phyloP scores from a whole-genome alignment of 2,329 filamentous ascomycete species.

The Aspergillus sp. region DNA sequence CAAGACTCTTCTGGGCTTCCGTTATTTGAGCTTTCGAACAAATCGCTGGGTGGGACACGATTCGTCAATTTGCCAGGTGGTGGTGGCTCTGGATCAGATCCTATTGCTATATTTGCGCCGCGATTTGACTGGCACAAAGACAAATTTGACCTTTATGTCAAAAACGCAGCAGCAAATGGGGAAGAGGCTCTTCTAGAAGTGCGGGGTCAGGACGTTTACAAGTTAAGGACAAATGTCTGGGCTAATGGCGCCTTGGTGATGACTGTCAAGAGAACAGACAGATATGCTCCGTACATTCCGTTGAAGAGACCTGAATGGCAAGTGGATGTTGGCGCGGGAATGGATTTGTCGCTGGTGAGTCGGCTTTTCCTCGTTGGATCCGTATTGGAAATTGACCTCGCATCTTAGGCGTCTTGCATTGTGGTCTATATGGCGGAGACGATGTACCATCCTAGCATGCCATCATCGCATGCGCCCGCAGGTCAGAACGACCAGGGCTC shows the following conservation, averaged over 20 bases:
- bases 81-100: neutral
- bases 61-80: slow-evolving; percentile 11
- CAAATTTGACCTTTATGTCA: slow-evolving; percentile 10
- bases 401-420: too few relatives aligned
- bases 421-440: too few relatives aligned
- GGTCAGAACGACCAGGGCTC: too few relatives aligned
- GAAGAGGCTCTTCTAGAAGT: slow-evolving; percentile 8
- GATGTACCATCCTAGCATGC: too few relatives aligned
- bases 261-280: slow-evolving; percentile 9
- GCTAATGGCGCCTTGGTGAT: slow-evolving; percentile 9
- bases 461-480: too few relatives aligned
- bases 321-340: slow-evolving; percentile 10
- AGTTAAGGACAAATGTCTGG: slow-evolving; percentile 11
- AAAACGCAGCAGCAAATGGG: slow-evolving; percentile 6
- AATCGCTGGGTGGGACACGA: slow-evolving; percentile 11
- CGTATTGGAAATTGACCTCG: neutral
- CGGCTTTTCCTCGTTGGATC: neutral
- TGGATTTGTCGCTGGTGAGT: slow-evolving; percentile 14
- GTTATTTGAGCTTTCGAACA: slow-evolving; percentile 13
- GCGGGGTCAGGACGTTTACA: slow-evolving; percentile 13
- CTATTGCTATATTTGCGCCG: slow-evolving; percentile 10
- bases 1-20: slow-evolving; percentile 12
- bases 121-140: slow-evolving; percentile 9
- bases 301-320: slow-evolving; percentile 11
- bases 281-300: slow-evolving; percentile 8